Evolutionary conservation across 108 stramenopile species (phyloP), one percentile per base, ranked within the genome.

Genomic region (Conticribra guillardii): DNA sequence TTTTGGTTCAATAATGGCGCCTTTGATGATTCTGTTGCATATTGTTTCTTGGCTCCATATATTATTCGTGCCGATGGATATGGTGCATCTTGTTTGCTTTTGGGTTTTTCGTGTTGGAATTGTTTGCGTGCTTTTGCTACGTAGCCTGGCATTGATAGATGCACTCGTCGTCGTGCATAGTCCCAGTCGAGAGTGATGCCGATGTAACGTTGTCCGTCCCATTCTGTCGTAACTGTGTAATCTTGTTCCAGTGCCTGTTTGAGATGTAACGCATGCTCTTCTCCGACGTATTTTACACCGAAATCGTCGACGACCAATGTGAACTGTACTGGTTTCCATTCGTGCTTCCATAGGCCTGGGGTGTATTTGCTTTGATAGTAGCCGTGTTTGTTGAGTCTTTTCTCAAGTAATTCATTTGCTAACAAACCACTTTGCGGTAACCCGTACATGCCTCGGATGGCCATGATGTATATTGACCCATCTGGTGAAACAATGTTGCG

Each of bases 261-360:
- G n/a, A n/a, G n/a, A n/a, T n/a, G n/a, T n/a, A n/a, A n/a, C n/a
- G n/a, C n/a, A n/a, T n/a, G n/a, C n/a, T n/a, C n/a, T n/a, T n/a
- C n/a, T n/a, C n/a, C n/a, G n/a, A n/a, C n/a, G n/a, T 54, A 54
- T 54, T 54, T 54, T 2, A 54, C 22, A 24, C 53, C 53, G 26
- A 54, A 54, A 26, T 54, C 53, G 26, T 54, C 53, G 11, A 54
- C 53, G 11, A 54, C 53, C 23, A 54, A 24, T n/a, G 53, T 54
- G 53, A 54, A 54, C 14, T 54, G 23, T 24, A 54, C 26, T 14
- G 53, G 53, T 26, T 22, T n/a, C 53, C n/a, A n/a, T n/a, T n/a
- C n/a, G n/a, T n/a, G n/a, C n/a, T n/a, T n/a, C n/a, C n/a, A n/a
- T n/a, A n/a, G n/a, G n/a, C n/a, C n/a, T n/a, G n/a, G n/a, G n/a